Percentiles rank a stretch among this genome's conserved stretches.
Conservation (phyloP, 164 flowering plant species). For the Hamamelis virginiana region DNA sequence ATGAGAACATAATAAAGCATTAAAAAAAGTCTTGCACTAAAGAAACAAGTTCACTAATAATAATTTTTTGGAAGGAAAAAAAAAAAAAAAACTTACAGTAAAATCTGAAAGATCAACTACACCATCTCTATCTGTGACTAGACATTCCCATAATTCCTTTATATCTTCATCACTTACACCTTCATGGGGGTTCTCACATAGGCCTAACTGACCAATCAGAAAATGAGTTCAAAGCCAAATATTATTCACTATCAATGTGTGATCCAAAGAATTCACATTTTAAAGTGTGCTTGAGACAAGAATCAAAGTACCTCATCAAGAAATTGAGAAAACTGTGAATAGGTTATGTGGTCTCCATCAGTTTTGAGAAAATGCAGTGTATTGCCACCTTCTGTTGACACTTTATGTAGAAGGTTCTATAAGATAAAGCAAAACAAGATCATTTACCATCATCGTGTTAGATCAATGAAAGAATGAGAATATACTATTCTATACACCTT, state of each 20-base stretch:
- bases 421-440: not conserved
- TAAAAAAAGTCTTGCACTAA: not conserved
- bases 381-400: not conserved
- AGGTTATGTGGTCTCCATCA: constrained; percentile 15
- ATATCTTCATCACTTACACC: constrained; percentile 23
- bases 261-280: not conserved
- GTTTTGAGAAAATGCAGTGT: not conserved
- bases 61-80: not conserved
- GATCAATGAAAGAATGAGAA: not conserved
- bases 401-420: constrained; percentile 12
- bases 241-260: not conserved
- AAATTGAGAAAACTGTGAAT: constrained; percentile 18
- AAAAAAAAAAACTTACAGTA: constrained; percentile 3
- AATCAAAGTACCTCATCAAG: constrained; percentile 18
- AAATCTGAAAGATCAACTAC: constrained; percentile 10
- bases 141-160: constrained; percentile 22
- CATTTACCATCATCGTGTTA: not conserved
- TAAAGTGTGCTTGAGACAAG: not conserved
- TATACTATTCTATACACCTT: constrained; percentile 7
- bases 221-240: not conserved
- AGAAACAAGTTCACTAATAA: not conserved
- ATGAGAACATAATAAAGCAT: not conserved
- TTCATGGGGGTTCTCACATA: constrained; percentile 3
- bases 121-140: constrained; percentile 16
- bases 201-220: constrained; percentile 19